Evolutionary conservation across 2,329 filamentous ascomycete genomes (phyloP), one percentile per base, ranked within the genome.

Genomic region (Samsoniella hepiali): DNA sequence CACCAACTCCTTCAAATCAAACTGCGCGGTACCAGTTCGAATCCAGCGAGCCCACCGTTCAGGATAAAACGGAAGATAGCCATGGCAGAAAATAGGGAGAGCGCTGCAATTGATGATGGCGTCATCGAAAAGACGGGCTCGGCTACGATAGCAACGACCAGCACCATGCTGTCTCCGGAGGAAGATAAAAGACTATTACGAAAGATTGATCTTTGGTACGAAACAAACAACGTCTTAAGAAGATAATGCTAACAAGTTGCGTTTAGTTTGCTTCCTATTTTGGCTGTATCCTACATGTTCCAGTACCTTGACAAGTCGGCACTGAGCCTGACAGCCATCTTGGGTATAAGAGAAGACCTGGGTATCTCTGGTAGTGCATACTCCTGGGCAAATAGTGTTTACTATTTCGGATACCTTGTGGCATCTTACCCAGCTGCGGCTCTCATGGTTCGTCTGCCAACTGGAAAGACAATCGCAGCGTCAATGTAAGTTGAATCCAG

Each of bases 301-400:
- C 85, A 88, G 65, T 88, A 82, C 66, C 76, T 85, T 2, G 86
- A 88, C 73, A 88, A 88, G 71, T 83, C 82, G 0, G 81, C 80
- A 0, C 72, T 86, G 1, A 78, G 75, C n/a, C 82, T 82, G 69
- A 79, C 81, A 0, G 79, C 79, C 38, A 75, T 84, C 65, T 78
- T 84, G 77, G 79, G 81, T 1, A 70, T 84, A 6, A 75, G 74
- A 34, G 68, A 76, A 9, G 81, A 82, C 31, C 77, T 82, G 58
- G 67, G 73, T 17, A 71, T 85, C 29, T 74, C 76, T 7, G 81
- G 81, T 6, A 74, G 80, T 47, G 76, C 85, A 57, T 84, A 84
- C 65, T 79, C 79, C 7, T 84, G 82, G 81, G 73, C 81, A 0
- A 74, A 75, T 8, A 78, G 71, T 49, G 78, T 84, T 70, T 83